Base-by-base conservation (phyloP, 1,139 yeast genomes). In the Pichia sp. region DNA sequence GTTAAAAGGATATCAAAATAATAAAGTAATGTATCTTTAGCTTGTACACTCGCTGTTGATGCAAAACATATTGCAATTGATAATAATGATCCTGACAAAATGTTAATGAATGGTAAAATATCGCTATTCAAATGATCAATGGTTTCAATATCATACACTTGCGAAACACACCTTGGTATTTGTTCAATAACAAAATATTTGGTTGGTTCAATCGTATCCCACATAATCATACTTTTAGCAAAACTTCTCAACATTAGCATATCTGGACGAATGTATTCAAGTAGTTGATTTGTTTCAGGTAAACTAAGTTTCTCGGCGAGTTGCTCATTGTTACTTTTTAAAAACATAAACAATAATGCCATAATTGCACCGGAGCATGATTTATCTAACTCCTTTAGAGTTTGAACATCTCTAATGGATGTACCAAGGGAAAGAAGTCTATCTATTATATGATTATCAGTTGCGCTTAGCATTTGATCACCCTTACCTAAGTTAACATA, bases 401-500 rank as follows among this genome's bases (percentile, higher is more conserved):
- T 80, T 57, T 85, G 94, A 20, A 75, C 77, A 64, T 90, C 96
- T 55, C 80, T 77, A 66, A 79, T 72, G 0, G 82, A 74, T 0
- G 76, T 72, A 0, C 90, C 85, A 45, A 82, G 67, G 1, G 80
- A 70, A 36, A 86, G 64, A 41, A 90, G 68, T 48, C 71, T 73
- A 51, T 84, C 89, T n/a, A 82, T 77, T 4, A 87, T 77, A 58
- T 77, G 83, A 0, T 86, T 77, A 61, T 86, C 95, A 56, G 78
- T 75, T 40, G 82, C 67, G 0, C 85, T 84, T 43, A 76, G 70
- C 45, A 82, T 67, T 51, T 77, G 79, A 50, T 76, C 73, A 0
- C 95, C 96, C 54, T 79, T 78, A 1, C 95, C 96, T 35, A 89
- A 66, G 60, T 90, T 89, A n/a, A 90, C 82, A 53, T 82, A 77